Evolutionary conservation across 805 yeast species (phyloP), one percentile per base, ranked within the genome.

Genomic region (Saccharomyces paradoxus): DNA sequence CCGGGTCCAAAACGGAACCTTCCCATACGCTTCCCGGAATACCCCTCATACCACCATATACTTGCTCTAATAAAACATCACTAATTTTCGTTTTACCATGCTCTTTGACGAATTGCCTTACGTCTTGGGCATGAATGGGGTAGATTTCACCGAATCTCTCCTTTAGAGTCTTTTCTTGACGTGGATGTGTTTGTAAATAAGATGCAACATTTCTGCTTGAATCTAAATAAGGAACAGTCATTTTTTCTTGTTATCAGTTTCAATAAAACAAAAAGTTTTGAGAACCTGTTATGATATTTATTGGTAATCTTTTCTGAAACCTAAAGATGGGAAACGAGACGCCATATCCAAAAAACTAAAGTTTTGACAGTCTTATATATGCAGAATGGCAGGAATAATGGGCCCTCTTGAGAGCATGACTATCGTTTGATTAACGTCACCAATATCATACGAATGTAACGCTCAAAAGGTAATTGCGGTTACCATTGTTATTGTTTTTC

Each of bases 31-130:
- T 77, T 63, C 89, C 88, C 73, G 84, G 83, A 72, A 87, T 84
- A 69, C 95, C 95, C 72, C 95, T 81, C 91, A 84, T 84, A 77
- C 95, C 95, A 76, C 95, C 95, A 74, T 86, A 87, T 46, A 90
- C 91, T 75, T 86, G 92, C 71, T 83, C 89, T 58, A 87, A 76
- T 55, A 77, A 72, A 59, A 86, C 86, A 72, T 86, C 89, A 61
- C 89, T 92, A 60, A 87, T 83, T 51, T 75, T 77, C 50, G 77
- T 73, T 55, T 84, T 80, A 66, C 98, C 99, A 74, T 92, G 81
- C 68, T 90, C 95, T 73, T 88, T 80, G 76, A 92, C 90, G 74
- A 92, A 84, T 66, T 84, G 71, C 63, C 76, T 71, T 75, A 94
- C 86, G 78, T 90, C 89, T 74, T 89, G 97, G 64, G 87, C 87